phyloP scores from a whole-genome alignment of 106 monocot genomes.

The Dioscorea dumetorum region DNA sequence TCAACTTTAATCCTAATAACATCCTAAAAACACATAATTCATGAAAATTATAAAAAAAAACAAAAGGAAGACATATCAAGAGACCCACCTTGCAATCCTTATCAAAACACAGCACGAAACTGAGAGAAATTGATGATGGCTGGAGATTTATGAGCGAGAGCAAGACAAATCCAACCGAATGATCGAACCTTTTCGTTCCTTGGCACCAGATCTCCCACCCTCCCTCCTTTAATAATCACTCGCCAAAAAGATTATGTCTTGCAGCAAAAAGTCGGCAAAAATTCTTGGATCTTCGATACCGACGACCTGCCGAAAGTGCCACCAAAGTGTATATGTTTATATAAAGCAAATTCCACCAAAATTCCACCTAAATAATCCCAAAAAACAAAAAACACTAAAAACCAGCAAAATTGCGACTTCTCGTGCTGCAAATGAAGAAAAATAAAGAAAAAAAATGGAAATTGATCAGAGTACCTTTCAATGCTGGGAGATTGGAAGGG shows the following conservation, averaged over 20 bases:
- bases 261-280: constrained; percentile 8
- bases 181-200: not conserved
- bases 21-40: not conserved
- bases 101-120: not conserved
- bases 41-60: not conserved
- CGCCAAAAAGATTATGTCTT: constrained; percentile 7
- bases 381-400: too few relatives aligned
- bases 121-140: not conserved
- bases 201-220: constrained; percentile 2
- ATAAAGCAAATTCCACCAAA: too few relatives aligned
- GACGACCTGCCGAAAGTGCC: constrained; percentile 8
- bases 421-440: too few relatives aligned
- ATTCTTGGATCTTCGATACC: not conserved
- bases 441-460: too few relatives aligned
- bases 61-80: too few relatives aligned
- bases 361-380: too few relatives aligned
- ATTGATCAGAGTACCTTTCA: too few relatives aligned
- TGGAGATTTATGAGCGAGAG: not conserved
- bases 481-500: too few relatives aligned
- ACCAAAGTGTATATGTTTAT: too few relatives aligned
- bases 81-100: not conserved
- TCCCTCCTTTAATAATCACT: not conserved
- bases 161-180: constrained; percentile 3
- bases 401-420: too few relatives aligned
- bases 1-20: not conserved